A percentile compares a stretch with the other conserved stretches of the same genome.
phyloP scores from a whole-genome alignment of 2,329 filamentous ascomycete genomes.

The Aspergillus sp. region DNA sequence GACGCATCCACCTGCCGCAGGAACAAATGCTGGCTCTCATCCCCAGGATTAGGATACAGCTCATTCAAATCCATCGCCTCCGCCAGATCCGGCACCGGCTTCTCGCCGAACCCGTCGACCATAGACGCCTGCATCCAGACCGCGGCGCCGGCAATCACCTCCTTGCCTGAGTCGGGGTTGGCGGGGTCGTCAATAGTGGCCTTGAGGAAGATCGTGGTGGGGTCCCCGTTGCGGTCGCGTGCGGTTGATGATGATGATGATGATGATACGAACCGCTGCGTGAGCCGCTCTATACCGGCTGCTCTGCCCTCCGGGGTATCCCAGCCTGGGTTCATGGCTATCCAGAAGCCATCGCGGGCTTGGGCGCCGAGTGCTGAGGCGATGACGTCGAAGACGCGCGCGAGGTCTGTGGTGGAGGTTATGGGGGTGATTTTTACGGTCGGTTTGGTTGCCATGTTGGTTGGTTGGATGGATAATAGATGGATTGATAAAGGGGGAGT shows the following conservation, averaged over 20 bases:
- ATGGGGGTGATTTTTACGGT: conserved; percentile 17
- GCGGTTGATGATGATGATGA: conserved; percentile 30
- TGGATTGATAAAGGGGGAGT: too few relatives aligned
- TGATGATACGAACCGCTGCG: conserved; percentile 38
- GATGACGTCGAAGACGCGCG: conserved; percentile 12
- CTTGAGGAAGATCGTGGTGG: conserved; percentile 55
- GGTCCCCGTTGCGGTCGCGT: conserved; percentile 40
- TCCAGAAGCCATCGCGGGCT: conserved; percentile 53
- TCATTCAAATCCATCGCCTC: conserved; percentile 30
- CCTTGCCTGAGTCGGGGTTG: neutral
- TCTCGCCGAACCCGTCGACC: conserved; percentile 50
- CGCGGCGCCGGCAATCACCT: conserved; percentile 51
- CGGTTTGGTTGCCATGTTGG: neutral
- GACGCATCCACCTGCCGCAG: conserved; percentile 46
- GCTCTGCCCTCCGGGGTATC: conserved; percentile 49
- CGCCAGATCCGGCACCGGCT: conserved; percentile 19
- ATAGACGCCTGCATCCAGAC: conserved; percentile 57
- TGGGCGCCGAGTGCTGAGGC: conserved; percentile 50
- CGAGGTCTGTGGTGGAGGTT: neutral
- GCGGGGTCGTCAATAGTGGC: conserved; percentile 43
- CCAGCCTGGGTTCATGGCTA: conserved; percentile 55
- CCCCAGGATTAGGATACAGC: conserved; percentile 47
- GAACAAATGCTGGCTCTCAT: conserved; percentile 50
- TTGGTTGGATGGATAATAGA: too few relatives aligned
- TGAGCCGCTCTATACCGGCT: conserved; percentile 38